Evolutionary conservation across 441 rosid species (phyloP).

Genomic region (Pelargonium hybrid): DNA sequence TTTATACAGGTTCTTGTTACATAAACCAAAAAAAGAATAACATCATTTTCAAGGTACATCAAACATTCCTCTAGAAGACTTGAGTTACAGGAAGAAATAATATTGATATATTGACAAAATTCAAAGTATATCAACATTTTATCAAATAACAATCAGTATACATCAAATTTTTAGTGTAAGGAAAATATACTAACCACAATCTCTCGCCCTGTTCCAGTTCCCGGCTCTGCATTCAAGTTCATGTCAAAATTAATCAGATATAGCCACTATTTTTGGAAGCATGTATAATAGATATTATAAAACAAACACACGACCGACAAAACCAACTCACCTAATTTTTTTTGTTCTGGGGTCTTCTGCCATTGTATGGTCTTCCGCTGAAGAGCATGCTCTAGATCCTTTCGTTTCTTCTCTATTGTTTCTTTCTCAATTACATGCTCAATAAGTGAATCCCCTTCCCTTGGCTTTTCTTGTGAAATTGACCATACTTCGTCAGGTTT

Average conservation of each 20-base stretch:
- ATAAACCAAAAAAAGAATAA: not conserved
- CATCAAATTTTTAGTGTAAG: not conserved
- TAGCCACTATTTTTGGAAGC: not conserved
- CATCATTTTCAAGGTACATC: not conserved
- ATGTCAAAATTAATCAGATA: not conserved
- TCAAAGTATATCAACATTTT: not conserved
- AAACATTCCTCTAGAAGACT: not conserved
- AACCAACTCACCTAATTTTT: slow-evolving; percentile 28
- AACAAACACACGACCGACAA: not conserved
- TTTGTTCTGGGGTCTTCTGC: slow-evolving; percentile 30
- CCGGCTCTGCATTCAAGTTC: slow-evolving; percentile 34
- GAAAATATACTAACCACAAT: slow-evolving; percentile 37
- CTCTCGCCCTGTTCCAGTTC: slow-evolving; percentile 45
- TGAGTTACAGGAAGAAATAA: not conserved
- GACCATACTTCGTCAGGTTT: slow-evolving; percentile 42
- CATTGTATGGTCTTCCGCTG: slow-evolving; percentile 25
- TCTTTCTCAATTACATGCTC: slow-evolving; percentile 42
- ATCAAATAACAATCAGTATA: not conserved
- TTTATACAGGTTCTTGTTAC: not conserved
- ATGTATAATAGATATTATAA: not conserved
- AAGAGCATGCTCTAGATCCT: slow-evolving; percentile 32
- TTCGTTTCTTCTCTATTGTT: slow-evolving; percentile 35
- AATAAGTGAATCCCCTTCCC: slow-evolving; percentile 33
- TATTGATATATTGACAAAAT: not conserved
- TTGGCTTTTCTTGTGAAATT: slow-evolving; percentile 36